Conservation (phyloP, 2,329 filamentous ascomycete species). For the Rhinocladiella similis region DNA sequence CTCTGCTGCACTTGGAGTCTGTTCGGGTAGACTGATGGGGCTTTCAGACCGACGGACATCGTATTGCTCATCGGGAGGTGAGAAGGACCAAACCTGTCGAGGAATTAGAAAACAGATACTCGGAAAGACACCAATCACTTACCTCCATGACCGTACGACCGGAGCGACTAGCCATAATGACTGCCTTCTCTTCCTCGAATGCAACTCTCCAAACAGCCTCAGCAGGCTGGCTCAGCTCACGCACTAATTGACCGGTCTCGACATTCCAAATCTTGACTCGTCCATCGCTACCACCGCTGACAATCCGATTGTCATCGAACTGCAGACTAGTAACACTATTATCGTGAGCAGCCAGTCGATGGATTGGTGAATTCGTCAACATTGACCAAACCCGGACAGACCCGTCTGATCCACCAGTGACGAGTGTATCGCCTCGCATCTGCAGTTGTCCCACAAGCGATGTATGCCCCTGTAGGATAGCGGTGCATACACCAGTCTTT, state of each 20-base stretch:
- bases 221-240: constrained; percentile 85
- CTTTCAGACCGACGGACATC: constrained; percentile 36
- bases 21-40: constrained; percentile 45
- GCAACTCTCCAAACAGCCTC: constrained; percentile 98
- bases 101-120: constrained; percentile 2
- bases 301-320: constrained; percentile 92
- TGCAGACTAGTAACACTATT: constrained; percentile 98
- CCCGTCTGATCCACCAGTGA: constrained; percentile 94
- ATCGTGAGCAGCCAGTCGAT: constrained; percentile 92
- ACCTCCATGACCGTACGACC: constrained; percentile 97
- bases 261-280: constrained; percentile 98
- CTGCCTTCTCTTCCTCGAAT: constrained; percentile 97
- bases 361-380: constrained; percentile 85
- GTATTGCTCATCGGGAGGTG: constrained; percentile 70
- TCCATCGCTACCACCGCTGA: constrained; percentile 95
- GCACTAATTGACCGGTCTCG: constrained; percentile 83
- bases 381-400: constrained; percentile 96
- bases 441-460: constrained; percentile 95
- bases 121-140: constrained; percentile 37
- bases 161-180: constrained; percentile 84
- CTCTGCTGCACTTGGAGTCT: constrained; percentile 3
- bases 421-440: constrained; percentile 89
- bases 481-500: constrained; percentile 79
- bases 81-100: constrained; percentile 86
- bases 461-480: constrained; percentile 93